Evolutionary conservation across 1,284 basidiomycete genomes (phyloP).

Genomic region (Trametes sp.): DNA sequence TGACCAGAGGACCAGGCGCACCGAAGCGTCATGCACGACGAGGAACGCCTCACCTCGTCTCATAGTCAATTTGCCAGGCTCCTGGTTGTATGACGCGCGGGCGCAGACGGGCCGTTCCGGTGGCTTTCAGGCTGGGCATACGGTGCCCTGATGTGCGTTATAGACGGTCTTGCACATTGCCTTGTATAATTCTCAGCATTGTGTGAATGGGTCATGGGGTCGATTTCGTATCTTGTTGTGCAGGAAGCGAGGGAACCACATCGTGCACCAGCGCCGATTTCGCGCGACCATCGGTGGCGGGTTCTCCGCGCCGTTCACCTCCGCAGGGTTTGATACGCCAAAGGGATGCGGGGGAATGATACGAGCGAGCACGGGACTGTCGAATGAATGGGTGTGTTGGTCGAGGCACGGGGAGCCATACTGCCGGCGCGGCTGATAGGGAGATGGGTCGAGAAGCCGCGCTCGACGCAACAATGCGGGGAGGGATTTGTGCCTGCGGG

Average conservation of each 20-base stretch:
- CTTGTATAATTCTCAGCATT: not conserved
- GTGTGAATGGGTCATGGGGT: slow-evolving; percentile 4
- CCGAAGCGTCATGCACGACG: not conserved
- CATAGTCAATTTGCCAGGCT: slow-evolving; percentile 9
- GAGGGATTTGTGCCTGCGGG: slow-evolving; percentile 7
- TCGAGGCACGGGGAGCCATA: not conserved
- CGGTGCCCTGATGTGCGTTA: not conserved
- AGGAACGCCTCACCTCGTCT: slow-evolving; percentile 4
- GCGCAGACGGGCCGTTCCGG: not conserved
- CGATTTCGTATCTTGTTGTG: not conserved
- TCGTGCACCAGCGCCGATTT: not conserved
- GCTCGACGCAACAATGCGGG: not conserved
- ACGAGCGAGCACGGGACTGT: not conserved
- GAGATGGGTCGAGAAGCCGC: not conserved
- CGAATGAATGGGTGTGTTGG: not conserved
- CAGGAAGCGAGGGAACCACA: not conserved
- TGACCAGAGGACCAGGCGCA: not conserved
- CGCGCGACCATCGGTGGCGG: slow-evolving; percentile 5
- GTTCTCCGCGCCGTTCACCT: not conserved
- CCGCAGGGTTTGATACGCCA: not conserved
- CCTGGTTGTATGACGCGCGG: not conserved
- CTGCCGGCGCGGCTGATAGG: not conserved
- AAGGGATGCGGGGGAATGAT: not conserved
- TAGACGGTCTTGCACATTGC: no score
- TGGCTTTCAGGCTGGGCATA: not conserved